These are phyloP conservation scores for Carex pumila DNA, from an alignment of 176 grass and related monocot species.

Conservation along the genomic window DNA sequence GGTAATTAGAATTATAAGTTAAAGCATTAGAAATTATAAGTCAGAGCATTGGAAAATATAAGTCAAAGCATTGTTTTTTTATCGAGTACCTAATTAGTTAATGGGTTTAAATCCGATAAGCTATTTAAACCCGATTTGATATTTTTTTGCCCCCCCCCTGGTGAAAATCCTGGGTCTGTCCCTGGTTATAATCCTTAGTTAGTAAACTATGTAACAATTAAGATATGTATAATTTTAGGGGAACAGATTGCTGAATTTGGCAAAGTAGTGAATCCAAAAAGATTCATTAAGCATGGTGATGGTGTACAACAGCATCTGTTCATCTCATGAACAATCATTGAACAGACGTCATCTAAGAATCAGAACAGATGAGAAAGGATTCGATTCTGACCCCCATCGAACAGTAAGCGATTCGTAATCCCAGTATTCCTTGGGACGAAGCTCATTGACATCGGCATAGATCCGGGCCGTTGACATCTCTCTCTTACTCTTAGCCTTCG, in stretches of 20 bases:
- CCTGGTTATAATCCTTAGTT: neutral
- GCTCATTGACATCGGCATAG: constrained; percentile 67
- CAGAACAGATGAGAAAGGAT: neutral
- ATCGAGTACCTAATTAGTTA: too few species aligned
- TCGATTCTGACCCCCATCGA: constrained; percentile 60
- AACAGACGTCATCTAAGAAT: neutral
- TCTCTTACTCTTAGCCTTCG: neutral
- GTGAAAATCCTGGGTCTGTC: too few species aligned
- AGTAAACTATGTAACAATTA: neutral
- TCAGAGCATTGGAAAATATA: too few species aligned
- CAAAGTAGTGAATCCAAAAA: neutral
- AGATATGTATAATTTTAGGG: neutral
- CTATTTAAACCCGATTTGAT: too few species aligned
- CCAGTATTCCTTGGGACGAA: constrained; percentile 92
- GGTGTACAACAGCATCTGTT: neutral
- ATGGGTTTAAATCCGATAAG: too few species aligned
- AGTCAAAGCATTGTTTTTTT: too few species aligned
- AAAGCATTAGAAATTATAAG: too few species aligned
- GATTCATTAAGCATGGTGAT: neutral
- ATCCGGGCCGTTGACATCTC: constrained; percentile 72
- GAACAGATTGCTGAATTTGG: neutral
- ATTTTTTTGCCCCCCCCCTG: too few species aligned
- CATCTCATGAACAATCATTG: neutral
- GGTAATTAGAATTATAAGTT: too few species aligned
- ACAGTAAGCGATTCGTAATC: constrained; percentile 83